phyloP scores from a whole-genome alignment of 2,329 filamentous ascomycete genomes.

The Pseudogymnoascus sp. region DNA sequence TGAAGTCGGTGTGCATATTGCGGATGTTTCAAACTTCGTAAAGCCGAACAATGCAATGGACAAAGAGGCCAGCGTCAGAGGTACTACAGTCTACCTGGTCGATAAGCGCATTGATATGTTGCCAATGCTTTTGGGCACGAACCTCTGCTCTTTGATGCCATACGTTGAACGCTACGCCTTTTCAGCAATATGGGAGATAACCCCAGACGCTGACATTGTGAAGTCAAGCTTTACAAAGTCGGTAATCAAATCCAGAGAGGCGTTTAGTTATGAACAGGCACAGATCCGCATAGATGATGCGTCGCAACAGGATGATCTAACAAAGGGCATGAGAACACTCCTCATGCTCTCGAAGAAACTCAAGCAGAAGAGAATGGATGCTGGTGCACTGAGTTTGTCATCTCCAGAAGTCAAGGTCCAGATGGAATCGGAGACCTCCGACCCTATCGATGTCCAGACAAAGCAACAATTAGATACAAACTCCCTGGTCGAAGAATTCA shows the following conservation, averaged over 20 bases:
- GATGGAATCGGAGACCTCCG: slow-evolving; percentile 88
- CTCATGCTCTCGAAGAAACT: slow-evolving; percentile 86
- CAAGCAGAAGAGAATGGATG: slow-evolving; percentile 91
- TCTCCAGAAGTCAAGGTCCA: slow-evolving; percentile 97
- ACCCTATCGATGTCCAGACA: slow-evolving; percentile 91
- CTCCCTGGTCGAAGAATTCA: slow-evolving; percentile 97
- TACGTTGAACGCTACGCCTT: slow-evolving; percentile 93
- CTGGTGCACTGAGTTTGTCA: slow-evolving; percentile 86
- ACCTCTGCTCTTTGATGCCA: slow-evolving; percentile 91
- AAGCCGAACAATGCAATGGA: slow-evolving; percentile 98
- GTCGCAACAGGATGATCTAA: slow-evolving; percentile 81
- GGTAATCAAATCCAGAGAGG: slow-evolving; percentile 91
- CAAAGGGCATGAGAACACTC: slow-evolving; percentile 77
- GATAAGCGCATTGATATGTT: slow-evolving; percentile 99
- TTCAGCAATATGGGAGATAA: slow-evolving; percentile 82
- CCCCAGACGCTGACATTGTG: slow-evolving; percentile 74
- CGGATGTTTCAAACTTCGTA: slow-evolving; percentile 98
- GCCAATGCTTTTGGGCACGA: slow-evolving; percentile 88
- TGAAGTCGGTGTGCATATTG: slow-evolving; percentile 96
- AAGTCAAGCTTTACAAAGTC: slow-evolving; percentile 90
- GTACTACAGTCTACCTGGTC: slow-evolving; percentile 93
- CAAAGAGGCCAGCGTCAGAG: slow-evolving; percentile 82
- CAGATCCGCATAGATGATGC: slow-evolving; percentile 87
- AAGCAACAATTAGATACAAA: slow-evolving; percentile 93
- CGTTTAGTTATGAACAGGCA: slow-evolving; percentile 95